Conservation (phyloP, 1,284 basidiomycete genomes). For the Cutaneotrichosporon sp. region DNA sequence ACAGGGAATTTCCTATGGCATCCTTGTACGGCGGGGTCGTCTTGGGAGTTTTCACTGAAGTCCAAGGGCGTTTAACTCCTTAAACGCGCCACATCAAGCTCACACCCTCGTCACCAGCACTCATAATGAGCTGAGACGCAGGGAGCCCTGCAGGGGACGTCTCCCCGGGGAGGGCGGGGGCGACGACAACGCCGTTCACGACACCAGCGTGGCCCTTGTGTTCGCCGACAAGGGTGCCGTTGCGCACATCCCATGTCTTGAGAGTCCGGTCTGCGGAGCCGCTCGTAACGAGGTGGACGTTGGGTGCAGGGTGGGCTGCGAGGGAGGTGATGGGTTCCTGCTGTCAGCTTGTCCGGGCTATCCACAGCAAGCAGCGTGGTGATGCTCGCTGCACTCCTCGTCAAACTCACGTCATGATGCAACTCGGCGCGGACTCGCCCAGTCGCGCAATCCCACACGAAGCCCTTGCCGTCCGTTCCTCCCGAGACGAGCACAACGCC, state of each 20-base stretch:
- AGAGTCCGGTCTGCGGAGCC: slow-evolving; percentile 79
- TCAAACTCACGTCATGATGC: slow-evolving; percentile 63
- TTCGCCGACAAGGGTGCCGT: slow-evolving; percentile 68
- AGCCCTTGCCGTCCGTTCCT: slow-evolving; percentile 88
- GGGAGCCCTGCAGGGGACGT: slow-evolving; percentile 35
- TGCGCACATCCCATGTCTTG: slow-evolving; percentile 88
- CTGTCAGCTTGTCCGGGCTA: not conserved
- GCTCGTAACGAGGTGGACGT: slow-evolving; percentile 67
- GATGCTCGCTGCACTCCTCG: too few relatives aligned
- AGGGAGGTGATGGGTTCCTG: slow-evolving; percentile 82
- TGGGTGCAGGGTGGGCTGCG: slow-evolving; percentile 63
- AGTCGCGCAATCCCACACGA: slow-evolving; percentile 87
- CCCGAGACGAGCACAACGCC: slow-evolving; percentile 73
- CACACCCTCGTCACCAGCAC: slow-evolving; percentile 77
- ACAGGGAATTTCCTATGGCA: too few relatives aligned
- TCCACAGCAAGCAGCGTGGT: too few relatives aligned
- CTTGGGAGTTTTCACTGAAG: too few relatives aligned
- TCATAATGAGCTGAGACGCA: slow-evolving; percentile 58
- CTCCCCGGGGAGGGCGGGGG: slow-evolving; percentile 28
- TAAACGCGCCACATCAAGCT: slow-evolving; percentile 60
- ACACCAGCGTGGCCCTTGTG: slow-evolving; percentile 81
- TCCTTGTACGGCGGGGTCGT: too few relatives aligned
- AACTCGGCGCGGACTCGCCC: slow-evolving; percentile 74
- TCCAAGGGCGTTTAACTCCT: too few relatives aligned
- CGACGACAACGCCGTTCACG: slow-evolving; percentile 72